A percentile compares a stretch with the other conserved stretches of the same genome.
Conservation (phyloP, 352 stramenopile species). For the Thalassiosira mediterranea region DNA sequence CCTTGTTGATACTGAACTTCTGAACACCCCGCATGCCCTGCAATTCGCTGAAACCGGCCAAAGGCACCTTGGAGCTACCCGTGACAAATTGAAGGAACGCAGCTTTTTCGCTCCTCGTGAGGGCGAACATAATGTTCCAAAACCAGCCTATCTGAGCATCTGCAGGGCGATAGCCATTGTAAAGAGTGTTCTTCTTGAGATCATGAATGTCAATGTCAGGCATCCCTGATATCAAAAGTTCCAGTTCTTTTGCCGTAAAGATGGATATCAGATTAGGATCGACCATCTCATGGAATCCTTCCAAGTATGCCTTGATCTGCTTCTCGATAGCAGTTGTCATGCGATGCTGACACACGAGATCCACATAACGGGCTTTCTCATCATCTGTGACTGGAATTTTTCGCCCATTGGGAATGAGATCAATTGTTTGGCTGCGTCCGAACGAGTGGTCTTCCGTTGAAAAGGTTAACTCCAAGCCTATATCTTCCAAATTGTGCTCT, state of each 20-base stretch:
- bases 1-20: conserved; percentile 99
- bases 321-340: conserved; percentile 98
- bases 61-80: conserved; percentile 94
- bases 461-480: conserved; percentile 87
- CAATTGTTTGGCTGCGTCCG: conserved; percentile 87
- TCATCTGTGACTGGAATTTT: conserved; percentile 95
- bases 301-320: conserved; percentile 92
- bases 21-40: conserved; percentile 98
- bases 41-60: conserved; percentile 97
- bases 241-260: conserved; percentile 96
- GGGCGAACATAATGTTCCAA: conserved; percentile 94
- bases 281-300: conserved; percentile 97
- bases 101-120: conserved; percentile 94
- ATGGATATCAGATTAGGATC: conserved; percentile 92
- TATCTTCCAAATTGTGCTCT: conserved; percentile 85
- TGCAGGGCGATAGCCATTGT: conserved; percentile 88
- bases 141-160: conserved; percentile 94
- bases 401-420: conserved; percentile 93
- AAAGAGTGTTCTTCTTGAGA: conserved; percentile 96
- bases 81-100: conserved; percentile 97
- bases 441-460: conserved; percentile 85
- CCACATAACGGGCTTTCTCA: conserved; percentile 97
- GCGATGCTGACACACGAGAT: conserved; percentile 96
- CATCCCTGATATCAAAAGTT: conserved; percentile 97
- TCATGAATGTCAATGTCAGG: conserved; percentile 96